Base-by-base conservation (phyloP, 148 eudicot species). In the Pharnaceum exiguum region DNA sequence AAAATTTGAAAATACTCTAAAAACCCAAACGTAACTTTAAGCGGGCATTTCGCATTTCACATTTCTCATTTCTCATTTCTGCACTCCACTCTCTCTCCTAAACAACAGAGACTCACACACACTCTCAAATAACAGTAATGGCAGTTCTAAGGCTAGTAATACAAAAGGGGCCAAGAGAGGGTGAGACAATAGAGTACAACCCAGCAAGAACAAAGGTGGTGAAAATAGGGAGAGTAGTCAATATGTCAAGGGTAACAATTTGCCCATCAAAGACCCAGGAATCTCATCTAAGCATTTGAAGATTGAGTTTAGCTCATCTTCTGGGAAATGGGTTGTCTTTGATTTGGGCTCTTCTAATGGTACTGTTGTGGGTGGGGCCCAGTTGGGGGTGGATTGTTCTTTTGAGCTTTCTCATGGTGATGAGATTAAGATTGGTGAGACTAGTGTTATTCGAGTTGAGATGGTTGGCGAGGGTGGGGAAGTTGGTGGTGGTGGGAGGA, bases 281-380 rank as follows among this genome's bases (percentile, higher is more conserved):
- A 75, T 90, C 47, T 90, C 97, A 37, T 71, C 97, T 52, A 80
- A 87, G 31, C 97, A 84, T 57, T 71, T 87, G 16, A 0, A 17
- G 3, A 80, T 90, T 49, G 57, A 57, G 25, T 81, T 69, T 61
- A 71, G 78, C 11, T 58, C 42, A 19, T 67, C 25, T 36, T 43
- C 68, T 1, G 69, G 60, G 0, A 40, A 69, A 13, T 90, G 97
- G 97, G 18, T 69, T 18, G 36, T 84, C 55, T 62, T 69, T 19
- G 97, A 90, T 55, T 70, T 86, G 10, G 86, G 62, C n/a, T 86
- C 97, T 2, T 79, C 84, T 0, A 90, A 90, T 50, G 95, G 97
- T 52, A 90, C 89, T 24, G 2, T 72, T 23, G 24, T 90, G 49
- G 84, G 87, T 58, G 58, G 63, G 7, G 1, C 37, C 13, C 5